These are phyloP conservation scores for Cercophora scortea DNA, from an alignment of 495 filamentous ascomycete genomes.

Conservation along the genomic window DNA sequence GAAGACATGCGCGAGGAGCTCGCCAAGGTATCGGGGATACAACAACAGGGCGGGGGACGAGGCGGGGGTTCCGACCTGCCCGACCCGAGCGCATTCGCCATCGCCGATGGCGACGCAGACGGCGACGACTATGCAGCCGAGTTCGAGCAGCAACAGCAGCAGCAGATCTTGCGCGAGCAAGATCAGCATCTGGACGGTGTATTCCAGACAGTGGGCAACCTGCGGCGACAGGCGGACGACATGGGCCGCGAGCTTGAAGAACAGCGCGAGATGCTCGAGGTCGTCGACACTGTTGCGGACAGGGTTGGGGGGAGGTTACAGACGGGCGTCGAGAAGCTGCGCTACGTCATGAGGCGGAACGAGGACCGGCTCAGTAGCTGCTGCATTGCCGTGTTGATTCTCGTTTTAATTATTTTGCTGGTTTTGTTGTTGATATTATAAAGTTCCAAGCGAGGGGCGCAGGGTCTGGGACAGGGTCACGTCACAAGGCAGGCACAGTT, in stretches of 20 bases:
- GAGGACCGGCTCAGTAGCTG: constrained; percentile 89
- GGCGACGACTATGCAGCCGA: constrained; percentile 60
- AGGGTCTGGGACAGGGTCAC: too few species aligned
- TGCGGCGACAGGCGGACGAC: constrained; percentile 80
- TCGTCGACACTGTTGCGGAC: constrained; percentile 74
- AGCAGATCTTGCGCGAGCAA: constrained; percentile 89
- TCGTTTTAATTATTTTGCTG: constrained; percentile 76
- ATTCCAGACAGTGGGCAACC: constrained; percentile 82
- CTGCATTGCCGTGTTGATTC: constrained; percentile 80
- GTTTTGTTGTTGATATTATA: constrained; percentile 57
- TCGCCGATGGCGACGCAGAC: constrained; percentile 29
- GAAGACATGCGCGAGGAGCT: constrained; percentile 85
- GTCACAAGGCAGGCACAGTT: too few species aligned
- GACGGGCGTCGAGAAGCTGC: constrained; percentile 77
- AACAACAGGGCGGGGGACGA: constrained; percentile 6
- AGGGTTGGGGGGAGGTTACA: constrained; percentile 79
- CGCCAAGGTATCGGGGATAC: constrained; percentile 30
- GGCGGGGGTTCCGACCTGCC: constrained; percentile 44
- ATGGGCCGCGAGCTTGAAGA: constrained; percentile 96
- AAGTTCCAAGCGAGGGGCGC: not conserved
- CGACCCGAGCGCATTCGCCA: constrained; percentile 62
- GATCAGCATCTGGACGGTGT: constrained; percentile 90
- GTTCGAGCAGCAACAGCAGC: constrained; percentile 87
- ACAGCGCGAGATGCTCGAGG: constrained; percentile 72
- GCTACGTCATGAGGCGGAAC: constrained; percentile 78